phyloP scores from a whole-genome alignment of 768 basidiomycete species.

The Pulveroboletus sp. region DNA sequence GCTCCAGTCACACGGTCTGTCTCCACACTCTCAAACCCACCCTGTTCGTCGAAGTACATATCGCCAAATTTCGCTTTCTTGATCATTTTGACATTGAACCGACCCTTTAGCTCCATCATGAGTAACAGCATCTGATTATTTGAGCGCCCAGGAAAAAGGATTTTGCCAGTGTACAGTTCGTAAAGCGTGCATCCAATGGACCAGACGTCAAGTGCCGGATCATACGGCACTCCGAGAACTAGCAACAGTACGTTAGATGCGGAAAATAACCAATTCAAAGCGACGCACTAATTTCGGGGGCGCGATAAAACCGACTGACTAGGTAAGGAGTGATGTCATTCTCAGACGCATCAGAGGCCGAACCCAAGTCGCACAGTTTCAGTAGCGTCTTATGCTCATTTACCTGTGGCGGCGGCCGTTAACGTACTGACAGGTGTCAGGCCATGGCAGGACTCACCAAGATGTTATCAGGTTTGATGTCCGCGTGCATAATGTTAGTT shows the following conservation, averaged over 20 bases:
- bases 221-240: slow-evolving; percentile 96
- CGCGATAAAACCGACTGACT: slow-evolving; percentile 95
- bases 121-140: slow-evolving; percentile 97
- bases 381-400: slow-evolving; percentile 91
- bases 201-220: slow-evolving; percentile 92
- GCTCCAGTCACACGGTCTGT: slow-evolving; percentile 77
- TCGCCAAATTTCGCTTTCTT: slow-evolving; percentile 93
- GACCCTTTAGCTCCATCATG: slow-evolving; percentile 97
- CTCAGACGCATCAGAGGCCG: slow-evolving; percentile 89
- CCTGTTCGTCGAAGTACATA: slow-evolving; percentile 90
- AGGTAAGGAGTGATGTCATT: slow-evolving; percentile 98
- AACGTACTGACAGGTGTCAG: slow-evolving; percentile 14
- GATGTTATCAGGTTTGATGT: slow-evolving; percentile 98
- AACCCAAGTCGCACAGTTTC: slow-evolving; percentile 96
- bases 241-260: slow-evolving; percentile 15
- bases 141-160: slow-evolving; percentile 91
- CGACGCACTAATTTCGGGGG: slow-evolving; percentile 92
- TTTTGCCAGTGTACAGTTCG: slow-evolving; percentile 93
- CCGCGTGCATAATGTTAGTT: slow-evolving; percentile 93
- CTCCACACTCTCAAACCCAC: slow-evolving; percentile 80
- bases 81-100: slow-evolving; percentile 90
- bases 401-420: slow-evolving; percentile 48
- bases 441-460: slow-evolving; percentile 50
- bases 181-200: slow-evolving; percentile 97
- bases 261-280: not conserved